Percentiles rank a stretch among this genome's conserved stretches.
Evolutionary conservation across 768 basidiomycete species (phyloP).

Genomic region (Lentinula detonsa): DNA sequence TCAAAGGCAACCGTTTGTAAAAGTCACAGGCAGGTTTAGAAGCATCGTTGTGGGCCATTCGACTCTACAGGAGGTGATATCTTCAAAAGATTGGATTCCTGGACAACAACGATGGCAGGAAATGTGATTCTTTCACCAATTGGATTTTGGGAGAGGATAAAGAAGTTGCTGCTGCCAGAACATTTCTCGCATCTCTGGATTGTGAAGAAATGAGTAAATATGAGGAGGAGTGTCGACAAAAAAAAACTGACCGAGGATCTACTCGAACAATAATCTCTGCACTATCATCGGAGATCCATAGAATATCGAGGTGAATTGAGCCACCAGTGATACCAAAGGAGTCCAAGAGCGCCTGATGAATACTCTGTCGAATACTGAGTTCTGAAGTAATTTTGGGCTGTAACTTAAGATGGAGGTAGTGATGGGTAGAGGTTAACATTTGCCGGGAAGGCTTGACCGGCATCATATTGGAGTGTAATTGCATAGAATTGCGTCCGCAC

Average conservation of each 20-base stretch:
- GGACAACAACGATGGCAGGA: constrained; percentile 31
- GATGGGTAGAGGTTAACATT: constrained; percentile 12
- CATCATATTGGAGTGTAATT: background rate
- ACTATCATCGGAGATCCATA: constrained; percentile 21
- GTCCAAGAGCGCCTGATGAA: constrained; percentile 38
- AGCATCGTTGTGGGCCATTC: no score
- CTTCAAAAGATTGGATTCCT: background rate
- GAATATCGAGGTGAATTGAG: constrained; percentile 34
- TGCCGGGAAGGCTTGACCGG: background rate
- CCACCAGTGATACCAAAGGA: constrained; percentile 34
- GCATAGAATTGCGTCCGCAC: background rate
- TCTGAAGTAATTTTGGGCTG: constrained; percentile 21
- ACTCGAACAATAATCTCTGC: background rate
- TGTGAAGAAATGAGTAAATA: background rate
- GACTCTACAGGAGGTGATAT: no score
- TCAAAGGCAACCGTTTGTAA: no score
- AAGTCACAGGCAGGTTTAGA: no score
- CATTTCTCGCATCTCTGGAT: constrained; percentile 26
- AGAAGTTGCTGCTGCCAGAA: constrained; percentile 27
- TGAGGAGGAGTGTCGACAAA: background rate
- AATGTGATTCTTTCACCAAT: constrained; percentile 31
- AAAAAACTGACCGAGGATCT: background rate
- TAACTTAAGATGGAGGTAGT: constrained; percentile 29
- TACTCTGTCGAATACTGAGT: constrained; percentile 29
- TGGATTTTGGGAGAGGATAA: constrained; percentile 25